Conservation (phyloP, 2,329 filamentous ascomycete genomes). For the Incumbomyces lentus region DNA sequence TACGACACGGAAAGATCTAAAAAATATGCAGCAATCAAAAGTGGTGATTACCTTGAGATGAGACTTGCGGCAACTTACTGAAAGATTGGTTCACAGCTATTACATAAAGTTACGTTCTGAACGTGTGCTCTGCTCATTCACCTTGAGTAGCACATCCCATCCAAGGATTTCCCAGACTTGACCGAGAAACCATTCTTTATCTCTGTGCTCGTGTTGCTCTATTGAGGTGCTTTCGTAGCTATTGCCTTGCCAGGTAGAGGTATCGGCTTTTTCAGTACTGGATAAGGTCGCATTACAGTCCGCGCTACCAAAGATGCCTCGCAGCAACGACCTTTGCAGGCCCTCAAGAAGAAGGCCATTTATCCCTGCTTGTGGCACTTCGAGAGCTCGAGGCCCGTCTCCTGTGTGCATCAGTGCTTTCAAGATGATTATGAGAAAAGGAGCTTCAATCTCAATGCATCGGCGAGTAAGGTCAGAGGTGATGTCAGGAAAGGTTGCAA, state of each 20-base stretch:
- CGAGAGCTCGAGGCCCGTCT: not conserved
- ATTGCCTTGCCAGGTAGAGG: too few species aligned
- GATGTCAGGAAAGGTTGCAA: constrained; percentile 20
- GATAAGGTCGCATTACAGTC: constrained; percentile 11
- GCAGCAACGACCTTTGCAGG: constrained; percentile 33
- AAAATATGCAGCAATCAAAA: constrained; percentile 72
- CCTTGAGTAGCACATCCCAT: constrained; percentile 41
- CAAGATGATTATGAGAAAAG: constrained; percentile 26
- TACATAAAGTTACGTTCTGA: too few species aligned
- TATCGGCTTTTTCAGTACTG: too few species aligned
- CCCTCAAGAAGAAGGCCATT: constrained; percentile 14
- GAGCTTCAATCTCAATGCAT: constrained; percentile 26
- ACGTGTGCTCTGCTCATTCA: not conserved
- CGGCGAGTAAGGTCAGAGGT: constrained; percentile 18
- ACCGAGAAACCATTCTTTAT: constrained; percentile 42
- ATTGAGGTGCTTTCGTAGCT: too few species aligned
- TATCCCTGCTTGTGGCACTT: too few species aligned
- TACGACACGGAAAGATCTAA: constrained; percentile 49
- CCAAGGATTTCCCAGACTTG: constrained; percentile 49
- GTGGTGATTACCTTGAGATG: constrained; percentile 70
- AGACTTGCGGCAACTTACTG: constrained; percentile 66
- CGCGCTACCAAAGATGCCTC: constrained; percentile 31
- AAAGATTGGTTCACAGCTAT: not conserved
- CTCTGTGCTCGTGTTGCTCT: constrained; percentile 8
- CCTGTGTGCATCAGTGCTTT: constrained; percentile 16